Evolutionary conservation across 164 flowering plant species (phyloP).

Genomic region (Liriodendron chinense): DNA sequence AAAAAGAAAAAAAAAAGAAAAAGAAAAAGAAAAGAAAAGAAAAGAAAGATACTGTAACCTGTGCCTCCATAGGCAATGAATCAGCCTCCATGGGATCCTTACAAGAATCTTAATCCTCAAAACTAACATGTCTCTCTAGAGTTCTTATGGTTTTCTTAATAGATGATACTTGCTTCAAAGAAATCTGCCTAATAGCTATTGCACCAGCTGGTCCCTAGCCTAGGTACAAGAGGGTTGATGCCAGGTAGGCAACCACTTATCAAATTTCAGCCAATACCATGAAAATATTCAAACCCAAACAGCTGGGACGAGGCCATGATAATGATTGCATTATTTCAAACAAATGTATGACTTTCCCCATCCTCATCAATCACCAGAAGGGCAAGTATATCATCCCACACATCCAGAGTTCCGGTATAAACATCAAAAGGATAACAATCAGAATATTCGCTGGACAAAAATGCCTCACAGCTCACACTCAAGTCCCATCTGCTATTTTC

Average conservation of each 20-base stretch:
- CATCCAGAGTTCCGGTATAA: too few relatives aligned
- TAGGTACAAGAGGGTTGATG: background rate
- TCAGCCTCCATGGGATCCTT: background rate
- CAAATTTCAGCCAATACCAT: background rate
- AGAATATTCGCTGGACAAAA: too few relatives aligned
- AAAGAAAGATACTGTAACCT: background rate
- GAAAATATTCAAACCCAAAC: background rate
- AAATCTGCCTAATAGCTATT: background rate
- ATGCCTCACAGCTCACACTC: too few relatives aligned
- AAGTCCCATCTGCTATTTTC: background rate
- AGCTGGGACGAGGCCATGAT: background rate
- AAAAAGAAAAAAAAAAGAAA: too few relatives aligned
- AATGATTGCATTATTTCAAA: background rate
- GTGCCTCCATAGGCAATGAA: background rate
- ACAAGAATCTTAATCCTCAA: background rate
- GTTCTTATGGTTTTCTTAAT: background rate
- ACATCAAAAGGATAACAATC: too few relatives aligned
- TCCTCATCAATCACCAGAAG: background rate
- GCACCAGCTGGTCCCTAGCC: background rate
- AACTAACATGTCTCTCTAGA: background rate
- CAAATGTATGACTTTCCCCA: background rate
- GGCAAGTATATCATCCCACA: background rate
- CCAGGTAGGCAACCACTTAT: background rate
- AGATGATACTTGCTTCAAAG: background rate
- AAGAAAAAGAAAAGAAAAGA: too few relatives aligned